Percentiles rank a stretch among this genome's conserved stretches.
These are phyloP conservation scores for Zhuliangozyma parablackwelliae DNA, from an alignment of 1,139 yeast species.

Conservation along the genomic window DNA sequence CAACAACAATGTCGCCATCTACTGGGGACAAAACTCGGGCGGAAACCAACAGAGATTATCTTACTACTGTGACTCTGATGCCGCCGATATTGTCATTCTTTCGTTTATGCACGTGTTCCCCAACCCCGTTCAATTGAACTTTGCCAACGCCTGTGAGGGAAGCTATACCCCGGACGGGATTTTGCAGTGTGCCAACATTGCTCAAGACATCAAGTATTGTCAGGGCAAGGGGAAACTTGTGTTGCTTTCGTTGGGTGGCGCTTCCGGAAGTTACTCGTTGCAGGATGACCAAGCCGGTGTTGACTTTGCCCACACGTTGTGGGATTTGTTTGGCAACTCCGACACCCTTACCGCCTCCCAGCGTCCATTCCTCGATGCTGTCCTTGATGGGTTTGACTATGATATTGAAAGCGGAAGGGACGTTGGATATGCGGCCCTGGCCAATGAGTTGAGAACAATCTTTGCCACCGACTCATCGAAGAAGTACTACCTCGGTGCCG, in stretches of 20 bases:
- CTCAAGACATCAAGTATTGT: conserved; percentile 76
- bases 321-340: conserved; percentile 88
- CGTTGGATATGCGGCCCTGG: conserved; percentile 61
- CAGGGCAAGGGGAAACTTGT: conserved; percentile 76
- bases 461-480: conserved; percentile 53
- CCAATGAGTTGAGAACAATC: conserved; percentile 52
- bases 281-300: conserved; percentile 56
- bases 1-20: conserved; percentile 64
- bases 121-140: conserved; percentile 45
- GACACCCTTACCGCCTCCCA: conserved; percentile 25
- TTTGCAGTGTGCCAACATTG: conserved; percentile 59
- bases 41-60: conserved; percentile 62
- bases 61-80: conserved; percentile 62
- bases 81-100: conserved; percentile 68
- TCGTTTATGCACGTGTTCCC: conserved; percentile 71
- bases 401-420: conserved; percentile 42
- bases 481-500: conserved; percentile 77
- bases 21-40: conserved; percentile 86
- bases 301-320: conserved; percentile 66
- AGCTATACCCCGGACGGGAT: conserved; percentile 49
- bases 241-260: conserved; percentile 84
- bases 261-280: conserved; percentile 77
- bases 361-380: conserved; percentile 70
- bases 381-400: conserved; percentile 45
- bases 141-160: conserved; percentile 63